A percentile compares a stretch with the other conserved stretches of the same genome.
phyloP scores from a whole-genome alignment of 2,329 filamentous ascomycete species.

The Setomelanomma holmii region DNA sequence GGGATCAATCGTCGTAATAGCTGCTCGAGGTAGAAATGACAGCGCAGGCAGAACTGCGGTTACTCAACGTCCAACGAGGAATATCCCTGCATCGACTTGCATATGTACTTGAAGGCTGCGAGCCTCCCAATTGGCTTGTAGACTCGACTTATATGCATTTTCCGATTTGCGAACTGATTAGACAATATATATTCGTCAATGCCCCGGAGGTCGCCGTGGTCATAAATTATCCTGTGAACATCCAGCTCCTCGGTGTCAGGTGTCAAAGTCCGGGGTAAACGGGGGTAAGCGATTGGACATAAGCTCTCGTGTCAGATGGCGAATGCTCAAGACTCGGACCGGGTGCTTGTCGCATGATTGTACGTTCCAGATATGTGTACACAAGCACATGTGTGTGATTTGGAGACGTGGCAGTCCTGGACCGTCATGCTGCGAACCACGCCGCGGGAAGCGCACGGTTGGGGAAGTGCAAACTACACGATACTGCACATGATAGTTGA shows the following conservation, averaged over 20 bases:
- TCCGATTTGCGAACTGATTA: no score
- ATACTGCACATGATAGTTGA: not conserved
- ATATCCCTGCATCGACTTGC: no score
- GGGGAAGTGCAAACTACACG: not conserved
- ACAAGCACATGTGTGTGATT: not conserved
- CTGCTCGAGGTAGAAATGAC: no score
- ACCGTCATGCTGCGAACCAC: not conserved
- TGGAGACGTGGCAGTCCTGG: not conserved
- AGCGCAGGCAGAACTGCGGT: no score
- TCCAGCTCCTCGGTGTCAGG: not conserved
- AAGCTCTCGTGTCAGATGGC: not conserved
- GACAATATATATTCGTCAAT: no score
- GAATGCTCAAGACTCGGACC: not conserved
- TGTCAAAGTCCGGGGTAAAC: not conserved
- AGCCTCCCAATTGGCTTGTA: no score
- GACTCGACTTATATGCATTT: no score
- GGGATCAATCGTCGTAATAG: no score
- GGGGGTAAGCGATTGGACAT: not conserved
- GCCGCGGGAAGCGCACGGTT: not conserved
- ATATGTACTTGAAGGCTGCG: no score
- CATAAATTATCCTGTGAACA: not conserved
- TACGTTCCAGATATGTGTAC: not conserved
- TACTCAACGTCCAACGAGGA: no score
- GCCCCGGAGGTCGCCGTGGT: no score
- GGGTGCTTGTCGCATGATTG: not conserved